A percentile compares a stretch with the other conserved stretches of the same genome.
These are phyloP conservation scores for Tricholoma sp. DNA, from an alignment of 768 basidiomycete genomes.

Conservation along the genomic window DNA sequence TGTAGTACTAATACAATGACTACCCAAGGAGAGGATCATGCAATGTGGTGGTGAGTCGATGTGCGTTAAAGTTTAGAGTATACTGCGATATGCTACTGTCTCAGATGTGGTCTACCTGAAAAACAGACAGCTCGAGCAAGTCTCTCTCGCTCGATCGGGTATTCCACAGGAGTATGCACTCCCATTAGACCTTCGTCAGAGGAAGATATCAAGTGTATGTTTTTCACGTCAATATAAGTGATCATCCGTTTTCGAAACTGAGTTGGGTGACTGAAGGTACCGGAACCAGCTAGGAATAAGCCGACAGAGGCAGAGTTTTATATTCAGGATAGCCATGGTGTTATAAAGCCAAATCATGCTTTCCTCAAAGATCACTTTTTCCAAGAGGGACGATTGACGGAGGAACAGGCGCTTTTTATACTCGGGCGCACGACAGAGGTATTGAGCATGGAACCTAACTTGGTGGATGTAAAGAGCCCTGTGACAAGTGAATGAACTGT, in stretches of 20 bases:
- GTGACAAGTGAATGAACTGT: conserved; percentile 68
- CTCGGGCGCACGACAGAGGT: conserved; percentile 62
- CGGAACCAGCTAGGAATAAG: conserved; percentile 54
- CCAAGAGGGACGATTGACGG: conserved; percentile 76
- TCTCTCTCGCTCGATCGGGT: conserved; percentile 9
- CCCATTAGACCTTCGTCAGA: conserved; percentile 12
- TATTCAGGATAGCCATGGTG: conserved; percentile 42
- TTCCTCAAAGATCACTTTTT: conserved; percentile 90
- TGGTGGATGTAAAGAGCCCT: conserved; percentile 83
- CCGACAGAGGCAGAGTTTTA: conserved; percentile 78
- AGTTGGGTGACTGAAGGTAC: conserved; percentile 44
- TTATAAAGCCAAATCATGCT: conserved; percentile 66
- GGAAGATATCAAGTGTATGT: conserved; percentile 15
- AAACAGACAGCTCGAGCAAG: too few species aligned
- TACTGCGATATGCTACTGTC: background rate
- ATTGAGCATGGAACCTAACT: conserved; percentile 73
- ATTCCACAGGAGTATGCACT: conserved; percentile 9
- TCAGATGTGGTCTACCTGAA: background rate
- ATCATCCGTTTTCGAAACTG: background rate
- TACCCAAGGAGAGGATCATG: background rate
- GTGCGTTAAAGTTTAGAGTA: background rate
- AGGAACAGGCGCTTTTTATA: conserved; percentile 83
- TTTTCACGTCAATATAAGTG: conserved; percentile 7
- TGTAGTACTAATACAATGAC: background rate
- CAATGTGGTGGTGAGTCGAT: background rate